phyloP scores from a whole-genome alignment of 225 moss, liverwort and hornwort genomes.

The Neckera pumila region DNA sequence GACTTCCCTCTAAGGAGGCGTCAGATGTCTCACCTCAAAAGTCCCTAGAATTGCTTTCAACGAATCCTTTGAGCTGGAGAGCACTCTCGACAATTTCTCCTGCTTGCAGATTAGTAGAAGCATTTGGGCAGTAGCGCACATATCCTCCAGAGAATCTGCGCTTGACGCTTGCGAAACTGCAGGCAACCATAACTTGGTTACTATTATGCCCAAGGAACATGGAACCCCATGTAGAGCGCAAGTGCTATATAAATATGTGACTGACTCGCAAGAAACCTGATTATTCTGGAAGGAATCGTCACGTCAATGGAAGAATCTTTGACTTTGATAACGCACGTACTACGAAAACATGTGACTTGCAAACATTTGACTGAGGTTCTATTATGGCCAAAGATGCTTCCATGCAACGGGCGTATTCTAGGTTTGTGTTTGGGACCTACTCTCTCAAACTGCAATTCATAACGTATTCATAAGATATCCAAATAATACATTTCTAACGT shows the following conservation, averaged over 20 bases:
- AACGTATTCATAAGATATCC: neutral
- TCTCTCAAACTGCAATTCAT: neutral
- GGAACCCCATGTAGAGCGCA: neutral
- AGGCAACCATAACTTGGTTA: neutral
- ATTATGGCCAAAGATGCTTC: neutral
- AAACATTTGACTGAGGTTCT: neutral
- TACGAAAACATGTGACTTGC: neutral
- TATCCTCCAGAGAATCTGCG: slow-evolving; percentile 19
- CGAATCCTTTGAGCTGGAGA: slow-evolving; percentile 15
- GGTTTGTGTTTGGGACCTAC: neutral
- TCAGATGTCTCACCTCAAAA: slow-evolving; percentile 12
- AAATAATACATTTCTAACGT: neutral
- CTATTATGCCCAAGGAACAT: neutral
- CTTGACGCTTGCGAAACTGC: slow-evolving; percentile 16
- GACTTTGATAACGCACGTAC: neutral
- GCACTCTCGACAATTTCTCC: slow-evolving; percentile 31
- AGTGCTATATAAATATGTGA: neutral
- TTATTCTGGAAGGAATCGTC: neutral
- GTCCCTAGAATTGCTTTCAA: slow-evolving; percentile 9
- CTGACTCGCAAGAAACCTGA: neutral
- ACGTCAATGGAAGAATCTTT: neutral
- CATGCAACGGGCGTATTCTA: neutral
- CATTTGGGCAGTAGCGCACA: slow-evolving; percentile 14
- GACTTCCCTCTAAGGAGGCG: neutral
- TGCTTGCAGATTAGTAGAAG: slow-evolving; percentile 38